Evolutionary conservation across 129 eudicot species (phyloP).

Genomic region (Solidago caesia): DNA sequence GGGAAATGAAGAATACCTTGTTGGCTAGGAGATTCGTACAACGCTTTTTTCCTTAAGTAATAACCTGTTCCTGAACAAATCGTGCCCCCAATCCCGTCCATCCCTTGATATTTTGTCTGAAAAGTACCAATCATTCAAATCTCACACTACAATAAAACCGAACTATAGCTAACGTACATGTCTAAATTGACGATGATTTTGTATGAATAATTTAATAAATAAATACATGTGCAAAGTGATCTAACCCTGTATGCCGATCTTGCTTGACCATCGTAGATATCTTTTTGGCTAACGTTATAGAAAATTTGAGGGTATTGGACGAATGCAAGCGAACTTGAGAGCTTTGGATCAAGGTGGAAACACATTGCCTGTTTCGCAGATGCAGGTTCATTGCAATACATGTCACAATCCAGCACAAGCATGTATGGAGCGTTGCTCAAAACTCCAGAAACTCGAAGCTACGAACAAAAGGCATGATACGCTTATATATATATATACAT

Average conservation of each 20-base stretch:
- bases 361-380: slow-evolving; percentile 96
- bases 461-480: slow-evolving; percentile 20
- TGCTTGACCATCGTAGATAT: slow-evolving; percentile 76
- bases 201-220: neutral
- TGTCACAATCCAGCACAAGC: slow-evolving; percentile 78
- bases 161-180: neutral
- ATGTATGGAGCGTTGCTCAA: slow-evolving; percentile 78
- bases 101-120: slow-evolving; percentile 75
- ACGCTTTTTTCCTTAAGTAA: slow-evolving; percentile 68
- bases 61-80: slow-evolving; percentile 76
- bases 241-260: slow-evolving; percentile 67
- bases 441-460: slow-evolving; percentile 88
- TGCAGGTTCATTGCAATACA: slow-evolving; percentile 83
- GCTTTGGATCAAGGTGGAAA: slow-evolving; percentile 71
- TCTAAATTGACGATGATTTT: neutral
- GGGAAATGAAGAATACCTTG: slow-evolving; percentile 35
- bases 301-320: slow-evolving; percentile 84
- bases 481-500: neutral
- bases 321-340: slow-evolving; percentile 52
- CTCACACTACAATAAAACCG: neutral
- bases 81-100: slow-evolving; percentile 83
- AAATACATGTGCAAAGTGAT: neutral
- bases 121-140: neutral
- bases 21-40: slow-evolving; percentile 46
- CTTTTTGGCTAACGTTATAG: slow-evolving; percentile 61